Base-by-base conservation (phyloP, 371 early-diverging fungal genomes). In the Parasitella parasitica region DNA sequence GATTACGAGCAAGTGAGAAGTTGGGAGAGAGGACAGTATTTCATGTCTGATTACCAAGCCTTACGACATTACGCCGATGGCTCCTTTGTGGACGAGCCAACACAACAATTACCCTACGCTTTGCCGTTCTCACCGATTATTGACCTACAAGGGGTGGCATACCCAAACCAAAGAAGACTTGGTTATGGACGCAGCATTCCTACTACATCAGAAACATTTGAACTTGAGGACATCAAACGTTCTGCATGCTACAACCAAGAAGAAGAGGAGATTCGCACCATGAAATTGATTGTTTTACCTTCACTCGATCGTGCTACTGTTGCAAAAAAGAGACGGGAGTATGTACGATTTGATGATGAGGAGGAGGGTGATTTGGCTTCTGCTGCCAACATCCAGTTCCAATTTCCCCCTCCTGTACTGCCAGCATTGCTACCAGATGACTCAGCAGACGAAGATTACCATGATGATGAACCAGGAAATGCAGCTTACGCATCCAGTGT, bases 1-100 rank as follows among this genome's bases (percentile, higher is more conserved):
- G 82, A 86, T 15, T 89, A 88, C 49, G 74, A 73, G 28, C 81
- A 85, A 36, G 84, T 86, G 1, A 72, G 78, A n/a, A 66, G 70
- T 5, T 88, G 90, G 85, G 81, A 75, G 28, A 81, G 87, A 41
- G 82, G 82, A 3, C 94, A 94, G 66, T 87, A 87, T 56, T 92
- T 92, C 67, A 81, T 82, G 64, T 83, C 80, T 7, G 94, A 94
- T 61, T 91, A 88, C 50, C 78, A 80, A 11, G 83, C 84, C 2
- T 83, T 90, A 13, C 79, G 84, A 1, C 77, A 83, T 71, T 85
- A 86, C 52, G 83, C 80, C 7, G 82, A 91, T 63, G 86, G 84
- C 28, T 78, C 80, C 52, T 87, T 93, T 48, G 75, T 91, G 6
- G 94, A 93, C 61, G 90, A 90, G 54, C 77, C 85, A 48, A 81